These are phyloP conservation scores for Oryza australiensis DNA, from an alignment of 176 grass and related monocot genomes.

Conservation along the genomic window DNA sequence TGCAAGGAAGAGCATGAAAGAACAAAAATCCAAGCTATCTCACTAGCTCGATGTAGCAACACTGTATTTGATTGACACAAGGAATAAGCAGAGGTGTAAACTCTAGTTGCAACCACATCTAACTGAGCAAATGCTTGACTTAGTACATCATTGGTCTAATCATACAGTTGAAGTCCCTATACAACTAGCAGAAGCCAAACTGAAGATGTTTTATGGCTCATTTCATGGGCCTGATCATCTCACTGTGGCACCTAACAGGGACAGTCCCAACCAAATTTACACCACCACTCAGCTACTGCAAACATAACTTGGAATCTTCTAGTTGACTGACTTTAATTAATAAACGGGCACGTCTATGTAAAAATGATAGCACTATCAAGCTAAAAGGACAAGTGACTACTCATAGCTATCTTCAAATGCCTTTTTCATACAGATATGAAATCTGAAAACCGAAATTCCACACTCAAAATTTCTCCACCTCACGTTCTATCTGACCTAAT, in stretches of 20 bases:
- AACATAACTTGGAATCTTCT: neutral
- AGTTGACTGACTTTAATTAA: neutral
- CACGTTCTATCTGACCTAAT: neutral
- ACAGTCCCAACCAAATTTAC: neutral
- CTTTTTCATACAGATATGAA: neutral
- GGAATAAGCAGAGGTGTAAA: constrained; percentile 18
- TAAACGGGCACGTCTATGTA: neutral
- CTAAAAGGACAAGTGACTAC: neutral
- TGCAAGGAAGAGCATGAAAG: neutral
- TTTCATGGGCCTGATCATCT: neutral
- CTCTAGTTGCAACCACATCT: constrained; percentile 7
- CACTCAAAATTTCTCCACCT: neutral
- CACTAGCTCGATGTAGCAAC: neutral
- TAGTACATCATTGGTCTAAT: neutral
- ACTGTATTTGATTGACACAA: constrained; percentile 8
- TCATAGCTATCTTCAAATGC: neutral
- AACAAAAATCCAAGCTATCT: neutral
- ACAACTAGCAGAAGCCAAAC: constrained; percentile 1
- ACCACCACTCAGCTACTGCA: neutral
- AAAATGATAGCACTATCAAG: neutral
- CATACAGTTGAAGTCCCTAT: neutral
- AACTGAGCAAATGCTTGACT: neutral
- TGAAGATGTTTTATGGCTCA: neutral
- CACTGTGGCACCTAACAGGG: neutral
- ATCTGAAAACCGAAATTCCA: neutral